A percentile compares a stretch with the other conserved stretches of the same genome.
Evolutionary conservation across 1,139 yeast species (phyloP).

Genomic region (Geotrichum citri-aurantii): DNA sequence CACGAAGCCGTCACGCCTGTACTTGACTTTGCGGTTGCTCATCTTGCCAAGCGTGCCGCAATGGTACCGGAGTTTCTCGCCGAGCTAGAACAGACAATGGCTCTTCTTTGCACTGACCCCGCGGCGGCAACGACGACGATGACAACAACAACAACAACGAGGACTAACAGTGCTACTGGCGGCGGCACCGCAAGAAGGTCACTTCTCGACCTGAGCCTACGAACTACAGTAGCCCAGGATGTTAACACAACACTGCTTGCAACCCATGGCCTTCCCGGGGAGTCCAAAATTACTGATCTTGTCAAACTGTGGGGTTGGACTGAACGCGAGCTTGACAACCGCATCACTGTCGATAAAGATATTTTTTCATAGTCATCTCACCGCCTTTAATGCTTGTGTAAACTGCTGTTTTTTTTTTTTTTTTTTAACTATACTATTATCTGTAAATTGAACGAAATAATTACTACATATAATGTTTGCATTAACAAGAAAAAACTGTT

Average conservation of each 20-base stretch:
- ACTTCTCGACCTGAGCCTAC: constrained; percentile 34
- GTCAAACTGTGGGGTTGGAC: constrained; percentile 37
- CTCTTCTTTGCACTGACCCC: constrained; percentile 38
- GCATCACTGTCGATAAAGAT: constrained; percentile 3
- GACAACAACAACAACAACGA: constrained; percentile 16
- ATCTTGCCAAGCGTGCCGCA: constrained; percentile 37
- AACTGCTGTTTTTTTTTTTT: neutral
- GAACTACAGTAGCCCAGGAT: constrained; percentile 35
- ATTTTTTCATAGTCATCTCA: constrained; percentile 3
- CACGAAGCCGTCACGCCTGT: constrained; percentile 30
- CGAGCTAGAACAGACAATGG: constrained; percentile 40
- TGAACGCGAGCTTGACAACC: constrained; percentile 24
- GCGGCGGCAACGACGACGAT: constrained; percentile 9
- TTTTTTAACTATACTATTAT: too few relatives aligned
- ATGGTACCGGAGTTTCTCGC: constrained; percentile 31
- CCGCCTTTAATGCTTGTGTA: neutral
- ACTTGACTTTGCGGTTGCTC: constrained; percentile 37
- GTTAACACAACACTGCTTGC: constrained; percentile 37
- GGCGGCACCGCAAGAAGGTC: constrained; percentile 25
- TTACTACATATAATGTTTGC: too few relatives aligned
- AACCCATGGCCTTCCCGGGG: constrained; percentile 33
- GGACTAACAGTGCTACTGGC: neutral
- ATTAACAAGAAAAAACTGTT: too few relatives aligned
- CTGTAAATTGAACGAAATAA: too few relatives aligned
- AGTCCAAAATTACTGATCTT: constrained; percentile 34